These are phyloP conservation scores for Arthrobotrys conoides DNA, from an alignment of 2,329 filamentous ascomycete species.

Conservation along the genomic window DNA sequence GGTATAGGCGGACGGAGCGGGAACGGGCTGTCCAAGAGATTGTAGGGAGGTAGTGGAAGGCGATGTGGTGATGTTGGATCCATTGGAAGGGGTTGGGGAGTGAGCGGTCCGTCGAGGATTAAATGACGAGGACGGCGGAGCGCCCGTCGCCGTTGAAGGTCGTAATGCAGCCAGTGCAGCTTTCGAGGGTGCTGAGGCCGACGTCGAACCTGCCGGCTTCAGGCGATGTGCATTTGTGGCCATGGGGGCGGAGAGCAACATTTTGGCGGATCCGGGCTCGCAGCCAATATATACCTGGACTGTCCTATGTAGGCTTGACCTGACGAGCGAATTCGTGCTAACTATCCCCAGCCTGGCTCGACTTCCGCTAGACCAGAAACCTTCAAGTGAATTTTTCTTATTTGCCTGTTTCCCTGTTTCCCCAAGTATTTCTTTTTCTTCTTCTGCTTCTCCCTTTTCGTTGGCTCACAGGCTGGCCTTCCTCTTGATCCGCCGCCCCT, in stretches of 20 bases:
- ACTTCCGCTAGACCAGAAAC: constrained; percentile 15
- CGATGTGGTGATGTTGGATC: constrained; percentile 56
- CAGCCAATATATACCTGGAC: constrained; percentile 53
- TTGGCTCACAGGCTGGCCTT: constrained; percentile 23
- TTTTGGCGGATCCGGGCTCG: constrained; percentile 55
- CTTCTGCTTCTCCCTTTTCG: background rate
- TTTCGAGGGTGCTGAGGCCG: constrained; percentile 57
- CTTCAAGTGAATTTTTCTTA: constrained; percentile 13
- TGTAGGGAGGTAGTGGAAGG: constrained; percentile 57
- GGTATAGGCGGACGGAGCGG: constrained; percentile 48
- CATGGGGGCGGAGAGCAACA: constrained; percentile 60
- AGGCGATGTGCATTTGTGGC: constrained; percentile 60
- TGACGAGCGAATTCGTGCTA: constrained; percentile 5
- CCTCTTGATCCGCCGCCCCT: constrained; percentile 48
- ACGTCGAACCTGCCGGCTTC: constrained; percentile 61
- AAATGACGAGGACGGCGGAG: constrained; percentile 55
- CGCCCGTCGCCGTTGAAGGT: constrained; percentile 59
- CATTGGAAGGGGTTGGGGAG: constrained; percentile 59
- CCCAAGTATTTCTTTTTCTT: constrained; percentile 26
- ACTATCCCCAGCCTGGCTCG: constrained; percentile 24
- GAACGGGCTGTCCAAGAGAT: constrained; percentile 48
- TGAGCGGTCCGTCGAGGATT: constrained; percentile 46
- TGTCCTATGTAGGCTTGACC: background rate
- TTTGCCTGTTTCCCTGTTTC: constrained; percentile 29
- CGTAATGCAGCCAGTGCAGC: constrained; percentile 49